phyloP scores from a whole-genome alignment of 2,329 filamentous ascomycete species.

The Phyllosticta paracitricarpa region DNA sequence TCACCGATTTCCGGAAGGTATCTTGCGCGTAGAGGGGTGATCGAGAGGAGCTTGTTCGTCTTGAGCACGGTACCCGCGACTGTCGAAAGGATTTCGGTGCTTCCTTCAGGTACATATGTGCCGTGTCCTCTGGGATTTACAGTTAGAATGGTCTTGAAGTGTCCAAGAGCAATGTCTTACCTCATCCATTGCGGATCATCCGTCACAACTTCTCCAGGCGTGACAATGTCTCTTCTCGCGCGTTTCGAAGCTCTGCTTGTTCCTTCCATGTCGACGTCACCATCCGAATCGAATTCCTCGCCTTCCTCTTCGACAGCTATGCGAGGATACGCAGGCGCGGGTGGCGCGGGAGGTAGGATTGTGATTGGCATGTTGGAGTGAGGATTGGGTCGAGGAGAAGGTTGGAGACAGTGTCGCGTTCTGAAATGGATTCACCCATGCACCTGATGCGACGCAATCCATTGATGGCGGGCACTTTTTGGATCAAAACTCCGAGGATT shows the following conservation, averaged over 20 bases:
- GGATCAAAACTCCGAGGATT: background rate
- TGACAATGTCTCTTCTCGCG: constrained; percentile 53
- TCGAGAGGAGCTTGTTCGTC: constrained; percentile 93
- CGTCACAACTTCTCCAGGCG: constrained; percentile 81
- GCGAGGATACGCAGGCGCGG: constrained; percentile 20
- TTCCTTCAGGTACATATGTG: constrained; percentile 60
- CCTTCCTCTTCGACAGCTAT: constrained; percentile 22
- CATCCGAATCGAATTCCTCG: constrained; percentile 33
- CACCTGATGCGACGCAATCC: too few relatives aligned
- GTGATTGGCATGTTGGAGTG: constrained; percentile 48
- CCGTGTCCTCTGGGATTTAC: constrained; percentile 64
- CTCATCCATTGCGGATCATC: constrained; percentile 92
- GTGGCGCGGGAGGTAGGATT: constrained; percentile 44
- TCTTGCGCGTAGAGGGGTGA: constrained; percentile 79
- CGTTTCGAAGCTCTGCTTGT: constrained; percentile 33
- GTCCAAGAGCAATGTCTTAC: constrained; percentile 3
- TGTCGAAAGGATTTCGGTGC: constrained; percentile 70
- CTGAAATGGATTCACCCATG: too few relatives aligned
- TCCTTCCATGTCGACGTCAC: constrained; percentile 40
- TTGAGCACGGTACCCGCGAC: constrained; percentile 84
- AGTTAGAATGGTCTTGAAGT: constrained; percentile 12
- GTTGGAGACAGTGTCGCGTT: background rate
- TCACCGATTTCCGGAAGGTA: constrained; percentile 96
- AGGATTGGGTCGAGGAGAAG: background rate
- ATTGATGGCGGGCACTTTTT: background rate